These are phyloP conservation scores for Clarireedia paspali DNA, from an alignment of 2,329 filamentous ascomycete species.

Conservation along the genomic window DNA sequence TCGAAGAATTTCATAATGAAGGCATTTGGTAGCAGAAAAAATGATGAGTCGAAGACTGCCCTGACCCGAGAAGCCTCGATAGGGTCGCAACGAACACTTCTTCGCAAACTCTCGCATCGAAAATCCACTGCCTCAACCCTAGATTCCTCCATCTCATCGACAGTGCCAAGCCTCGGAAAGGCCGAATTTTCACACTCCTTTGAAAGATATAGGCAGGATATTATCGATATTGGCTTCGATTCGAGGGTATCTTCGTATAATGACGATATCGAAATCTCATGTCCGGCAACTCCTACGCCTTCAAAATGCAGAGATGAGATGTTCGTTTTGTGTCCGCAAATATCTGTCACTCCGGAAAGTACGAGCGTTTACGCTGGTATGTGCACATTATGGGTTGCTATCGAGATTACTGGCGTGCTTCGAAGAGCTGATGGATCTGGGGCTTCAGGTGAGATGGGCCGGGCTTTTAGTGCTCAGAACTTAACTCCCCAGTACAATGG, in stretches of 20 bases:
- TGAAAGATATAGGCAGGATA: constrained; percentile 14
- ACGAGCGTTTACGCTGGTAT: constrained; percentile 24
- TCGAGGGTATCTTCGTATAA: constrained; percentile 14
- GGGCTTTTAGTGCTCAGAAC: background rate
- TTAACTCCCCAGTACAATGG: constrained; percentile 4
- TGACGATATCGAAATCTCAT: constrained; percentile 1
- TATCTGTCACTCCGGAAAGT: constrained; percentile 28
- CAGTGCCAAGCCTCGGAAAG: background rate
- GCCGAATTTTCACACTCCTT: constrained; percentile 8
- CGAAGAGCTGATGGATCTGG: constrained; percentile 15
- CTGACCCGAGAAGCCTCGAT: constrained; percentile 2
- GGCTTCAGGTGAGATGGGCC: background rate
- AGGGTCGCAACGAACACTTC: constrained; percentile 12
- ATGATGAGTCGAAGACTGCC: constrained; percentile 10
- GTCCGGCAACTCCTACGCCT: background rate
- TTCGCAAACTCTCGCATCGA: constrained; percentile 20
- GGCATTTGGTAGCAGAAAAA: constrained; percentile 18
- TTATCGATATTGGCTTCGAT: constrained; percentile 15
- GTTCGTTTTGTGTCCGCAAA: constrained; percentile 24
- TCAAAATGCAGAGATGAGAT: background rate
- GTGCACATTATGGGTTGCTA: constrained; percentile 30
- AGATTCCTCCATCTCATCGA: background rate
- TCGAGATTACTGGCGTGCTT: constrained; percentile 29
- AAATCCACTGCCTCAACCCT: constrained; percentile 10
- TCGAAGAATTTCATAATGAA: constrained; percentile 27